Conservation (phyloP, 2,329 filamentous ascomycete genomes). For the Achaetomium macrosporum region DNA sequence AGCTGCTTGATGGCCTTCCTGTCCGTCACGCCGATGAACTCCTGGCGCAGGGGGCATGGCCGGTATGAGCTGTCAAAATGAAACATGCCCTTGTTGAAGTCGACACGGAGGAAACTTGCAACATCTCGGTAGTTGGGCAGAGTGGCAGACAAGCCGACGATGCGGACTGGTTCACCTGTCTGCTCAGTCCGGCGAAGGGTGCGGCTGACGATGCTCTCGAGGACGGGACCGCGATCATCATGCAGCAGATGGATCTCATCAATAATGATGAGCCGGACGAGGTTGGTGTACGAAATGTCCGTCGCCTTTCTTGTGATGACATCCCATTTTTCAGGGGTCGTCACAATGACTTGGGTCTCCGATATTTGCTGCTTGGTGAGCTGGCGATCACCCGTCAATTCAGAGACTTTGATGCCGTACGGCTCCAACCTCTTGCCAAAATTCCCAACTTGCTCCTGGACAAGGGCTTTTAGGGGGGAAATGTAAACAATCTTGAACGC, state of each 20-base stretch:
- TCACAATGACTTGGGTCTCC: conserved; percentile 96
- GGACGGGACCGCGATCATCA: conserved; percentile 91
- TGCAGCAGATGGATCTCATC: conserved; percentile 97
- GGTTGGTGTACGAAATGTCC: conserved; percentile 91
- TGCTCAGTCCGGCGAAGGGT: conserved; percentile 92
- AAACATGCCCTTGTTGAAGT: conserved; percentile 79
- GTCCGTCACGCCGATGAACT: conserved; percentile 95
- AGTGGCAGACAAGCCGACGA: conserved; percentile 89
- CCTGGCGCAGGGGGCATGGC: conserved; percentile 90
- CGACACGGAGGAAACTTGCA: conserved; percentile 87
- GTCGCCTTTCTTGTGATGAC: conserved; percentile 98
- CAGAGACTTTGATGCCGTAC: conserved; percentile 89
- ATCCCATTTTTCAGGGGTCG: conserved; percentile 98
- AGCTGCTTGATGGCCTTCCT: conserved; percentile 98
- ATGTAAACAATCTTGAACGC: conserved; percentile 99
- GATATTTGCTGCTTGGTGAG: conserved; percentile 98
- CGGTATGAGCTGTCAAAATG: conserved; percentile 94
- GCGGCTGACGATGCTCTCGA: conserved; percentile 93
- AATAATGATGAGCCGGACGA: conserved; percentile 94
- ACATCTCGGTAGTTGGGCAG: conserved; percentile 96
- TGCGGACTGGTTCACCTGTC: conserved; percentile 84
- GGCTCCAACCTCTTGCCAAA: conserved; percentile 86
- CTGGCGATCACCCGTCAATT: conserved; percentile 94
- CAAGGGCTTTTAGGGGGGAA: conserved; percentile 87
- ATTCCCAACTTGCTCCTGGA: conserved; percentile 97